Conservation (phyloP, 257 asterid species). For the Capsicum baccatum region DNA sequence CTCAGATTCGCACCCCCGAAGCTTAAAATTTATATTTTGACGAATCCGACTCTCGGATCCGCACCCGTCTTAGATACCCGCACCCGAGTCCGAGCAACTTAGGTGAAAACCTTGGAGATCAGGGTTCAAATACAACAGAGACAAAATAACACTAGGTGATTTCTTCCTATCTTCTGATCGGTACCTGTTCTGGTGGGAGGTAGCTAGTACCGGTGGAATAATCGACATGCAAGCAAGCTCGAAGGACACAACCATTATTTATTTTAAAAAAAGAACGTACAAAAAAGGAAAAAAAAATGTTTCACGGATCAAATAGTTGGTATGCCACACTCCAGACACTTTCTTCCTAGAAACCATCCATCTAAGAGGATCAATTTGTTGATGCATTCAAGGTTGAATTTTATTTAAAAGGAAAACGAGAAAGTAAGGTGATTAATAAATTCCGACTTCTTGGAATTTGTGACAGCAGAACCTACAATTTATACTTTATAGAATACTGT, state of each 20-base stretch:
- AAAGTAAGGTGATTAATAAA: neutral
- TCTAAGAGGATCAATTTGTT: neutral
- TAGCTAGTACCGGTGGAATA: neutral
- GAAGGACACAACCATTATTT: neutral
- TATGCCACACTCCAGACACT: neutral
- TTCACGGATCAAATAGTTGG: neutral
- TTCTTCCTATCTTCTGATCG: neutral
- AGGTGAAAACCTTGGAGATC: neutral
- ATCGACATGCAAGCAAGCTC: neutral
- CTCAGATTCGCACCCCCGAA: too few relatives aligned
- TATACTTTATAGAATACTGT: neutral
- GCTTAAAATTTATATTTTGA: too few relatives aligned
- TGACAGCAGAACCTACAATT: neutral
- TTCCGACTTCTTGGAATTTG: conserved; percentile 14
- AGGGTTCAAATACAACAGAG: conserved; percentile 4
- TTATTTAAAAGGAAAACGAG: neutral
- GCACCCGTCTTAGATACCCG: too few relatives aligned
- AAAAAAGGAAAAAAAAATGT: neutral
- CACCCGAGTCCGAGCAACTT: too few relatives aligned
- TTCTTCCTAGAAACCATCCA: conserved; percentile 1
- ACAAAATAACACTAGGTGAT: neutral
- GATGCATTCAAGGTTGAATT: neutral
- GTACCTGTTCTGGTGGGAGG: neutral
- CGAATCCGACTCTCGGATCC: too few relatives aligned
- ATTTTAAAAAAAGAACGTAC: neutral